phyloP scores from a whole-genome alignment of 306 rosid species.

The Castanea crenata region DNA sequence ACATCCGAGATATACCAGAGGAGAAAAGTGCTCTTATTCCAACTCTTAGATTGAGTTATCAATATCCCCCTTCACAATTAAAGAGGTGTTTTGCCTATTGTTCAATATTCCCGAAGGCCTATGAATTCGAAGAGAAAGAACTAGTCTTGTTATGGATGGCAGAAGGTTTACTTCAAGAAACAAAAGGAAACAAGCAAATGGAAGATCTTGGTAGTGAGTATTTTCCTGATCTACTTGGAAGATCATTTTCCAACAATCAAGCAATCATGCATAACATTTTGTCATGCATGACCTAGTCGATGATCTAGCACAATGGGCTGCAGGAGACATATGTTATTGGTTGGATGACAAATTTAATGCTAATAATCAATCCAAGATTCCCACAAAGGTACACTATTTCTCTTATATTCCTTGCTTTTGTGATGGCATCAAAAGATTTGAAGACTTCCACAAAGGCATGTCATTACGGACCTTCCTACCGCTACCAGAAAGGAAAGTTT shows the following conservation, averaged over 20 bases:
- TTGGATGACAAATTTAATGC: too few species aligned
- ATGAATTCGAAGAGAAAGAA: background rate
- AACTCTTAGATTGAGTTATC: conserved; percentile 8
- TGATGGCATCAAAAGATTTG: background rate
- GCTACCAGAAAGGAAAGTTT: background rate
- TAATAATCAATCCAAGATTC: background rate
- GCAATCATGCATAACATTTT: too few species aligned
- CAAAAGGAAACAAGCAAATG: background rate
- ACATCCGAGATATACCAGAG: background rate
- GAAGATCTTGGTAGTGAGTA: background rate
- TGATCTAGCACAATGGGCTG: background rate
- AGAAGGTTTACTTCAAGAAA: background rate
- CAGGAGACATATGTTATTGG: background rate
- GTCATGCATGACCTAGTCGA: conserved; percentile 10
- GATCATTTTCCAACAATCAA: background rate
- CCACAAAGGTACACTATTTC: too few species aligned
- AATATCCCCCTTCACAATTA: background rate
- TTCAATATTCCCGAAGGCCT: conserved; percentile 3
- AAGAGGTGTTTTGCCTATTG: conserved; percentile 13
- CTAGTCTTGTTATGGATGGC: background rate
- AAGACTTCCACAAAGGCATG: background rate
- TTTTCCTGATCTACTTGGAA: background rate
- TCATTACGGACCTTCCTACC: conserved; percentile 20
- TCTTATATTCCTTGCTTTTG: background rate
- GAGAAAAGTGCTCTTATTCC: background rate